phyloP scores from a whole-genome alignment of 2,329 filamentous ascomycete species.

The Colletotrichum sp. region DNA sequence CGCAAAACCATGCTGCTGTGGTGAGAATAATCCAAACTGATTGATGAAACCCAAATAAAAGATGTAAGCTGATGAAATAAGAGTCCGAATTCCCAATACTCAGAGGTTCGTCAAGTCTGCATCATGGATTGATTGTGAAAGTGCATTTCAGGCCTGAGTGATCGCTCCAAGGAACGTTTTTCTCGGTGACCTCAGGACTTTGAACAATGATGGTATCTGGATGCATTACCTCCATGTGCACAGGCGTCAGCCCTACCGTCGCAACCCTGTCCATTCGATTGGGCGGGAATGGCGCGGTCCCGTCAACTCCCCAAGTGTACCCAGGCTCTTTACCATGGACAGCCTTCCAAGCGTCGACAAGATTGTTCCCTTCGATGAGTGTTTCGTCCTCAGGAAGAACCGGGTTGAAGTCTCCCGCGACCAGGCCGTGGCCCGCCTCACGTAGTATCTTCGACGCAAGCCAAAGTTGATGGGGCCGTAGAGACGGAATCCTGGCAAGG shows the following conservation, averaged over 20 bases:
- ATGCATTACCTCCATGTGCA: conserved; percentile 25
- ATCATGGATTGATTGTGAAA: background rate
- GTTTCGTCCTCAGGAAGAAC: conserved; percentile 36
- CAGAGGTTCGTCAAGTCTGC: background rate
- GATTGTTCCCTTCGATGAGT: conserved; percentile 33
- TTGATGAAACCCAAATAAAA: rapidly evolving
- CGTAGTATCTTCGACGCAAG: conserved; percentile 30
- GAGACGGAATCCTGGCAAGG: conserved; percentile 29
- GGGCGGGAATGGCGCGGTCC: conserved; percentile 33
- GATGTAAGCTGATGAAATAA: too few species aligned
- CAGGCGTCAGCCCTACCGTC: conserved; percentile 28
- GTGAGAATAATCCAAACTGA: background rate
- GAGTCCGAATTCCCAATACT: rapidly evolving
- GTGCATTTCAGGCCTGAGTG: conserved; percentile 5
- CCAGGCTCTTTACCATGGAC: conserved; percentile 33
- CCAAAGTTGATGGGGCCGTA: conserved; percentile 33
- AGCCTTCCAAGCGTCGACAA: conserved; percentile 39
- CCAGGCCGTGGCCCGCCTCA: conserved; percentile 31
- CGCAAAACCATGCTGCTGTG: background rate
- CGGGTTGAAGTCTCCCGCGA: conserved; percentile 46
- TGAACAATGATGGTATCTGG: conserved; percentile 3
- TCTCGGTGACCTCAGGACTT: background rate
- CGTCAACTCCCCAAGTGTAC: conserved; percentile 42
- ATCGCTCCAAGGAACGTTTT: conserved; percentile 1
- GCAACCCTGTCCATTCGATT: conserved; percentile 42